Conservation (phyloP, 139 green algal species). For the Ettlia oleoabundans region DNA sequence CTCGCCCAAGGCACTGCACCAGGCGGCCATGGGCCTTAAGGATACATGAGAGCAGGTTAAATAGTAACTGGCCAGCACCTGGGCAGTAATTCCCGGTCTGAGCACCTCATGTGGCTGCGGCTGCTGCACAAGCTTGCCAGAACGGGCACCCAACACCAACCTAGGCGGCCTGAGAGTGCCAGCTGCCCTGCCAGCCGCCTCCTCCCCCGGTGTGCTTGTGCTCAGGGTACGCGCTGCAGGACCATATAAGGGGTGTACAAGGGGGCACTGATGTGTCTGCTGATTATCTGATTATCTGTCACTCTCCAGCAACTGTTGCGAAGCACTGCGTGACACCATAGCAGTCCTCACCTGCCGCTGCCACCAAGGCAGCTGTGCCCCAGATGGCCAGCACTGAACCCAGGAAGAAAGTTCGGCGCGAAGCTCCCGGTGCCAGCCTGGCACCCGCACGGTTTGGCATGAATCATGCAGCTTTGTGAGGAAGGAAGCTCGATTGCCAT, state of each 20-base stretch:
- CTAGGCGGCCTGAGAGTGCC: not conserved
- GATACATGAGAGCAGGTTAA: not conserved
- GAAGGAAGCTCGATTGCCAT: no score
- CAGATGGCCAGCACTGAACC: slow-evolving; percentile 61
- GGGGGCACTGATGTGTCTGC: no score
- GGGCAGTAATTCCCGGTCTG: no score
- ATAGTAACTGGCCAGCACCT: no score
- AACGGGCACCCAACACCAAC: no score
- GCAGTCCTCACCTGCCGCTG: not conserved
- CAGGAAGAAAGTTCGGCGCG: slow-evolving; percentile 54
- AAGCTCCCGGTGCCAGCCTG: slow-evolving; percentile 28
- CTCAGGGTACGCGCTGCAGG: not conserved
- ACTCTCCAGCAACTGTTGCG: not conserved
- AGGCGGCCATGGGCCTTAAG: not conserved
- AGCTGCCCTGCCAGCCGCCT: not conserved
- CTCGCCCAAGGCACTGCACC: slow-evolving; percentile 7
- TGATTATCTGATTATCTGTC: no score
- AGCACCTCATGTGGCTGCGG: no score
- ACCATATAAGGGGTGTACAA: no score
- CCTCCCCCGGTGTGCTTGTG: not conserved
- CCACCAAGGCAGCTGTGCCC: slow-evolving; percentile 55
- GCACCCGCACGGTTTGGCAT: no score
- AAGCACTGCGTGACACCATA: not conserved
- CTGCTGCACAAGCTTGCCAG: no score
- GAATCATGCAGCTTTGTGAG: no score